These are phyloP conservation scores for Silene coronaria DNA, from an alignment of 179 eudicot genomes.

Conservation along the genomic window DNA sequence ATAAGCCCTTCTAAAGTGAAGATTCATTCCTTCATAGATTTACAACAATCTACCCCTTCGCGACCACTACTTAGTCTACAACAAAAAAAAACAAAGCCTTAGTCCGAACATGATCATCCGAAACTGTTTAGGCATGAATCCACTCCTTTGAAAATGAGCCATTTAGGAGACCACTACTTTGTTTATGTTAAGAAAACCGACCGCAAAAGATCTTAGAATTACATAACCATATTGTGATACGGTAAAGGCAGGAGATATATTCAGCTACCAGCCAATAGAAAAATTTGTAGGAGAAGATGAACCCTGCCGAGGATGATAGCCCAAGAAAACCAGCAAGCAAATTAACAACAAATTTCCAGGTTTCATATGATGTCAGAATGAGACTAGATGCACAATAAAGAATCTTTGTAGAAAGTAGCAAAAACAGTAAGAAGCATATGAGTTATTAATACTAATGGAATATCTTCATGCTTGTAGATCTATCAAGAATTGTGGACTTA, in stretches of 20 bases:
- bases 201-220: no score
- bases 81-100: no score
- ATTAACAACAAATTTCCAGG: neutral
- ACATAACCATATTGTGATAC: neutral
- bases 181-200: no score
- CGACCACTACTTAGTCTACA: no score
- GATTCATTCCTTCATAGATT: no score
- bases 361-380: no score
- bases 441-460: neutral
- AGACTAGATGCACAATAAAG: neutral
- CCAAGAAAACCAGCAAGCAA: neutral
- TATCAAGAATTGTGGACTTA: constrained; percentile 25
- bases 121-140: no score
- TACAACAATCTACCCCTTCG: no score
- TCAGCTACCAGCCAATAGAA: neutral
- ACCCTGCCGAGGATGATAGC: neutral
- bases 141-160: no score
- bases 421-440: neutral
- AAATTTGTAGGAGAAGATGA: neutral
- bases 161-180: no score
- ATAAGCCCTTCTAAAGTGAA: no score
- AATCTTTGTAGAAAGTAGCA: neutral
- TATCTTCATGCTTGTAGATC: neutral
- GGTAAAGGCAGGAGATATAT: neutral
- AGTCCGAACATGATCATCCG: no score